A percentile compares a stretch with the other conserved stretches of the same genome.
phyloP scores from a whole-genome alignment of 1,139 yeast species.

The Taphrina communis region DNA sequence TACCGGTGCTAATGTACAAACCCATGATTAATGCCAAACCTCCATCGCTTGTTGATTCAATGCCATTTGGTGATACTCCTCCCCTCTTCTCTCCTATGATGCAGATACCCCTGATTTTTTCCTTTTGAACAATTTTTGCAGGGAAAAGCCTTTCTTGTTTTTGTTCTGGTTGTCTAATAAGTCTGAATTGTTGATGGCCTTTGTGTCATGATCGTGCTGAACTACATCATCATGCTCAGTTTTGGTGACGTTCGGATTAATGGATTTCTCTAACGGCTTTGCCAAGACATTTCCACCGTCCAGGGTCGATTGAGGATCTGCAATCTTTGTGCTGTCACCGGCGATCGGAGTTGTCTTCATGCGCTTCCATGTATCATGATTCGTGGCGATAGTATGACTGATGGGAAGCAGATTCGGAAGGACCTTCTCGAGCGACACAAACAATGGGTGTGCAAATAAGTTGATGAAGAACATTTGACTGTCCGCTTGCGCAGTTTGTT shows the following conservation, averaged over 20 bases:
- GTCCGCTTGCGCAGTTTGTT: constrained; percentile 62
- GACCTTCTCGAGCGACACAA: constrained; percentile 63
- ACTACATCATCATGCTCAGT: background rate
- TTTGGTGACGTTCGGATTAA: too few species aligned
- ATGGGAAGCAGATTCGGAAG: constrained; percentile 49
- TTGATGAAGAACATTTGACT: constrained; percentile 87
- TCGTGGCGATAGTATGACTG: constrained; percentile 9
- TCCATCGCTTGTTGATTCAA: background rate
- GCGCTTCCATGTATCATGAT: constrained; percentile 21
- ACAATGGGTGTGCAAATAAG: constrained; percentile 79
- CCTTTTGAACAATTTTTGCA: constrained; percentile 6
- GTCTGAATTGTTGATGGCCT: too few species aligned
- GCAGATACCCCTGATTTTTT: constrained; percentile 12
- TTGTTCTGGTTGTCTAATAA: background rate
- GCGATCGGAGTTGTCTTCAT: background rate
- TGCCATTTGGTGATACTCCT: too few species aligned
- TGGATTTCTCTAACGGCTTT: constrained; percentile 3
- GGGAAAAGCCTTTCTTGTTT: constrained; percentile 16
- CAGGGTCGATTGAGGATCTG: background rate
- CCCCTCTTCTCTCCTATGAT: background rate
- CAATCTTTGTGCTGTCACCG: background rate
- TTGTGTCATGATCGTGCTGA: background rate
- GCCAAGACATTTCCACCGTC: background rate
- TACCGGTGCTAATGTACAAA: constrained; percentile 12
- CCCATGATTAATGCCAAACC: background rate